Percentiles rank a stretch among this genome's conserved stretches.
phyloP scores from a whole-genome alignment of 2,329 filamentous ascomycete species.

The Colletotrichum navitas region DNA sequence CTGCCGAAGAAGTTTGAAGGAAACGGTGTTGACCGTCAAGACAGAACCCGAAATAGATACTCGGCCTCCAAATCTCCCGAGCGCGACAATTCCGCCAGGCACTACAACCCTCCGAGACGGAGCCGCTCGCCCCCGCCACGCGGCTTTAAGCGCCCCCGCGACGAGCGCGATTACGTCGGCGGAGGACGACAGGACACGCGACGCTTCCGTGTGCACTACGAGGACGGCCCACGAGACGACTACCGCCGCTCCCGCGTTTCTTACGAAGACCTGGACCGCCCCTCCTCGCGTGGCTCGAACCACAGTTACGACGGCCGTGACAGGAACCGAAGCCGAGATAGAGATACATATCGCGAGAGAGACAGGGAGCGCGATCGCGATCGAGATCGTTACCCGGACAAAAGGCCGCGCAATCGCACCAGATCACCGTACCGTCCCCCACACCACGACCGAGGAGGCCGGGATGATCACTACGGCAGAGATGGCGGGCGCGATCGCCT shows the following conservation, averaged over 20 bases:
- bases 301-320: constrained; percentile 66
- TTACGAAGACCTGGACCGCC: constrained; percentile 71
- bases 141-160: constrained; percentile 75
- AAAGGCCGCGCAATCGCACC: constrained; percentile 68
- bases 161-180: constrained; percentile 67
- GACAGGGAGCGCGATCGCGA: constrained; percentile 46
- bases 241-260: constrained; percentile 61
- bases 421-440: constrained; percentile 61
- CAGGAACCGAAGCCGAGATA: constrained; percentile 55
- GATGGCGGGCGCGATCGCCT: constrained; percentile 48
- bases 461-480: constrained; percentile 51
- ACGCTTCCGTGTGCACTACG: constrained; percentile 72
- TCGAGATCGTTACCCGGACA: constrained; percentile 62
- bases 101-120: constrained; percentile 58
- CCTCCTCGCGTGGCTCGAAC: constrained; percentile 56
- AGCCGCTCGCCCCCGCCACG: constrained; percentile 68
- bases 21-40: constrained; percentile 91
- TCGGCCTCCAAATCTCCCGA: constrained; percentile 69
- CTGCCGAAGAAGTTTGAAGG: constrained; percentile 78
- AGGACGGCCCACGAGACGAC: constrained; percentile 64
- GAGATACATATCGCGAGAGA: constrained; percentile 40
- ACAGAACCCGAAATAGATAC: constrained; percentile 79
- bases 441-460: constrained; percentile 53
- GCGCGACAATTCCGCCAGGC: constrained; percentile 59
- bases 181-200: constrained; percentile 65